These are phyloP conservation scores for Apocynum venetum DNA, from an alignment of 257 asterid genomes.

Conservation along the genomic window DNA sequence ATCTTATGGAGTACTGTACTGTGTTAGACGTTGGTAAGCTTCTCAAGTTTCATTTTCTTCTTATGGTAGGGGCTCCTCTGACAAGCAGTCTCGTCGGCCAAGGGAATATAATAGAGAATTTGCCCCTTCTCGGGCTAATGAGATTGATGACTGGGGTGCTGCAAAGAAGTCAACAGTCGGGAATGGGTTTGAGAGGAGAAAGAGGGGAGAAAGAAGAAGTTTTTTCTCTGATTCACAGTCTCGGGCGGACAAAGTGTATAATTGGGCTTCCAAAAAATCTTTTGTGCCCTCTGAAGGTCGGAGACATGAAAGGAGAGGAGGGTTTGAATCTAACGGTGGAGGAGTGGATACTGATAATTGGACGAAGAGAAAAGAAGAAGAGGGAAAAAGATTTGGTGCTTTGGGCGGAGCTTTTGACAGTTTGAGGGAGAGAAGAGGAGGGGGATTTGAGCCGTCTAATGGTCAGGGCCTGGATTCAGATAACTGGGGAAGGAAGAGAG, in stretches of 20 bases:
- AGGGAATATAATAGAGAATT: slow-evolving; percentile 56
- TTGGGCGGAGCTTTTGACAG: slow-evolving; percentile 70
- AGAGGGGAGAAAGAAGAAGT: slow-evolving; percentile 68
- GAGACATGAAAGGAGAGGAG: slow-evolving; percentile 53
- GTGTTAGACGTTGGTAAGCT: background rate
- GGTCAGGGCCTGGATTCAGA: slow-evolving; percentile 39
- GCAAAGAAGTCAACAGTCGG: slow-evolving; percentile 44
- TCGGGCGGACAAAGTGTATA: slow-evolving; percentile 77
- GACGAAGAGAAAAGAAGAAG: slow-evolving; percentile 69
- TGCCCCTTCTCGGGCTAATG: slow-evolving; percentile 72
- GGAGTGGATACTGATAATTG: slow-evolving; percentile 64
- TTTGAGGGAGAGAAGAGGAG: slow-evolving; percentile 64
- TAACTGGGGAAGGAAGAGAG: slow-evolving; percentile 64
- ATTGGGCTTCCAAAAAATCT: slow-evolving; percentile 76
- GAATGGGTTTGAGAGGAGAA: slow-evolving; percentile 70
- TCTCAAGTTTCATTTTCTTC: background rate
- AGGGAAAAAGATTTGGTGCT: slow-evolving; percentile 32
- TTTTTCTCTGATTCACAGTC: slow-evolving; percentile 75
- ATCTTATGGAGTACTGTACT: background rate
- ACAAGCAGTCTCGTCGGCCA: slow-evolving; percentile 63
- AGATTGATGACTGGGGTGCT: slow-evolving; percentile 76
- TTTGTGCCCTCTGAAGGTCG: slow-evolving; percentile 67
- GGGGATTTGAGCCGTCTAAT: slow-evolving; percentile 30
- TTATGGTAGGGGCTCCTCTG: slow-evolving; percentile 40
- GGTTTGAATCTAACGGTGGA: slow-evolving; percentile 56